phyloP scores from a whole-genome alignment of 108 stramenopile species.

The Fistulifera solaris region DNA sequence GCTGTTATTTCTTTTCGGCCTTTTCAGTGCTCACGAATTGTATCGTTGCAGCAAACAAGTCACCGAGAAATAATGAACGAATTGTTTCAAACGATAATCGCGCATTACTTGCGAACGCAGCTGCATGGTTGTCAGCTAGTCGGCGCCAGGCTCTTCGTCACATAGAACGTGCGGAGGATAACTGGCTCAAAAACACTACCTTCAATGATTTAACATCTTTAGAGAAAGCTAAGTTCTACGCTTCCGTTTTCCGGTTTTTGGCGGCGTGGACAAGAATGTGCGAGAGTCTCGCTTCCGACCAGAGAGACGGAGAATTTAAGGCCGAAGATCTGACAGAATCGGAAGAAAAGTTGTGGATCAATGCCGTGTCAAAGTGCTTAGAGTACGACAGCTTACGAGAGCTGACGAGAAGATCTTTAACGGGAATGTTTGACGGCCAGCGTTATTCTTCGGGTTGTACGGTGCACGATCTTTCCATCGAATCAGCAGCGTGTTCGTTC shows the following conservation, averaged over 20 bases:
- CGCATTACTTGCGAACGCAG: not conserved
- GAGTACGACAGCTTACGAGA: not conserved
- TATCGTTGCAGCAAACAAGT: not conserved
- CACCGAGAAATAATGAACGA: not conserved
- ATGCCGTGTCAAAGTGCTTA: not conserved
- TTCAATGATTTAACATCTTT: no score
- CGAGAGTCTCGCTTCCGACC: not conserved
- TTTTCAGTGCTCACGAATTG: not conserved
- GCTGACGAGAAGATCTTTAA: not conserved
- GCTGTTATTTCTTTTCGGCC: constrained; percentile 3
- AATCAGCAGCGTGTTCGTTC: not conserved
- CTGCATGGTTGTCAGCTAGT: not conserved
- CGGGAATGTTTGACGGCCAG: not conserved
- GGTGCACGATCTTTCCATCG: not conserved
- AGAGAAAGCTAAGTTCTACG: no score
- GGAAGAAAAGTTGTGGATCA: not conserved
- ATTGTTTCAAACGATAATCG: not conserved
- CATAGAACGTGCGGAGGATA: not conserved
- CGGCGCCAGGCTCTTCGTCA: not conserved
- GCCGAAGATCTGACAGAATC: not conserved
- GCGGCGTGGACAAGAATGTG: not conserved
- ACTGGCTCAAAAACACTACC: not conserved
- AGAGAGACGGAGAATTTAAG: constrained; percentile 1
- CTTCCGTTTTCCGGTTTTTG: not conserved
- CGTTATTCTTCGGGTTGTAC: not conserved